Conservation (phyloP, 805 yeast species). For the Candida incommunis region DNA sequence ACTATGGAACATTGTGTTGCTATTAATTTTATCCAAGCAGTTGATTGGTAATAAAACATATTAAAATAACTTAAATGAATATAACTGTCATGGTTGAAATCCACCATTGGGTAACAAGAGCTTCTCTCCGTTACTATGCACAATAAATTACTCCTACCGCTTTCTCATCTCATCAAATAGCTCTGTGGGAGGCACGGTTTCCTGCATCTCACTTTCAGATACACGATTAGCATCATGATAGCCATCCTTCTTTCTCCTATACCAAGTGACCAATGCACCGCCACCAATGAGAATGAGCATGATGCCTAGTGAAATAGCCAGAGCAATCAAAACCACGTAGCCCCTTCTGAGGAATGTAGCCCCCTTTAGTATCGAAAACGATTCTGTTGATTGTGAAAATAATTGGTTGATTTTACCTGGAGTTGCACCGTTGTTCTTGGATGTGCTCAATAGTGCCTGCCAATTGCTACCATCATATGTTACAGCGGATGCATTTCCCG, state of each 20-base stretch:
- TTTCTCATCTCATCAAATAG: background rate
- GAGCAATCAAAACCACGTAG: conserved; percentile 37
- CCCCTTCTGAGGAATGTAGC: background rate
- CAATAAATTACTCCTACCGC: background rate
- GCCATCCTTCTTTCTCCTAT: conserved; percentile 1
- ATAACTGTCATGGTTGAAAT: too few species aligned
- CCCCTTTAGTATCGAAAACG: background rate
- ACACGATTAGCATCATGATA: background rate
- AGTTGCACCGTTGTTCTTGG: conserved; percentile 11
- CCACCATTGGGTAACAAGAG: too few species aligned
- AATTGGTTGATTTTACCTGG: conserved; percentile 18
- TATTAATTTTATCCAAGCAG: too few species aligned
- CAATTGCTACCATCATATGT: conserved; percentile 51
- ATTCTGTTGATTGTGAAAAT: conserved; percentile 14
- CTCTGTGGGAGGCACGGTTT: background rate
- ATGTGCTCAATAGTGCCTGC: conserved; percentile 45
- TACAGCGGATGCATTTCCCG: conserved; percentile 49
- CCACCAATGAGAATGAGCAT: conserved; percentile 20
- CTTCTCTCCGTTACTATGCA: too few species aligned
- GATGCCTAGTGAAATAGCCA: conserved; percentile 40
- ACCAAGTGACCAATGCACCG: conserved; percentile 13
- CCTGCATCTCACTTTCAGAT: background rate
- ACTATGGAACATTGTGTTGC: too few species aligned
- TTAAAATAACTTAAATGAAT: too few species aligned
- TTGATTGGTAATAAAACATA: too few species aligned